phyloP scores from a whole-genome alignment of 1,284 basidiomycete species.

The Leccinum fuscescens region DNA sequence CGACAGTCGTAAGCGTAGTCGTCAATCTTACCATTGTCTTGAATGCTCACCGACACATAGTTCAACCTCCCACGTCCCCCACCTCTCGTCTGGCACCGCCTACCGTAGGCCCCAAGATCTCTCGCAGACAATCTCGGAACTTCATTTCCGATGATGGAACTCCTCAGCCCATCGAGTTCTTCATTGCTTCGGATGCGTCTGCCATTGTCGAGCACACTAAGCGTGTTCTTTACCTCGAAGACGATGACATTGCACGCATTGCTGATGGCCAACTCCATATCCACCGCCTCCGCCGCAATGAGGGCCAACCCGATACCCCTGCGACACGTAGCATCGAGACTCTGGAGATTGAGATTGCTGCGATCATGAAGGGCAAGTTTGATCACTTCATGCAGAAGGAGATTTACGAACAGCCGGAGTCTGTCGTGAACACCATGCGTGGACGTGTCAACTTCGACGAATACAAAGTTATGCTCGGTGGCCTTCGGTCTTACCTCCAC shows the following conservation, averaged over 20 bases:
- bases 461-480: slow-evolving; percentile 90
- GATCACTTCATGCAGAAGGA: slow-evolving; percentile 99
- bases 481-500: slow-evolving; percentile 91
- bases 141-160: slow-evolving; percentile 99
- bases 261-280: slow-evolving; percentile 97
- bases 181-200: slow-evolving; percentile 95
- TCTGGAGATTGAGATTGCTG: slow-evolving; percentile 97
- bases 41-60: slow-evolving; percentile 31
- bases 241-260: slow-evolving; percentile 99
- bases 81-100: slow-evolving; percentile 77
- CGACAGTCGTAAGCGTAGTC: slow-evolving; percentile 53
- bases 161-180: slow-evolving; percentile 99
- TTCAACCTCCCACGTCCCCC: slow-evolving; percentile 51
- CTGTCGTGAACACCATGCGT: slow-evolving; percentile 99
- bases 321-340: slow-evolving; percentile 97
- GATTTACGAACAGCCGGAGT: slow-evolving; percentile 99
- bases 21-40: neutral
- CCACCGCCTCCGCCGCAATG: slow-evolving; percentile 90
- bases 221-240: slow-evolving; percentile 97
- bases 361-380: slow-evolving; percentile 99
- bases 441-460: slow-evolving; percentile 99
- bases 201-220: slow-evolving; percentile 99
- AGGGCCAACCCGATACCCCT: slow-evolving; percentile 58
- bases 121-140: slow-evolving; percentile 94
- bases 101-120: slow-evolving; percentile 73